Evolutionary conservation across 2,329 filamentous ascomycete genomes (phyloP), one percentile per base, ranked within the genome.

Genomic region (Trichophyton rubrum): DNA sequence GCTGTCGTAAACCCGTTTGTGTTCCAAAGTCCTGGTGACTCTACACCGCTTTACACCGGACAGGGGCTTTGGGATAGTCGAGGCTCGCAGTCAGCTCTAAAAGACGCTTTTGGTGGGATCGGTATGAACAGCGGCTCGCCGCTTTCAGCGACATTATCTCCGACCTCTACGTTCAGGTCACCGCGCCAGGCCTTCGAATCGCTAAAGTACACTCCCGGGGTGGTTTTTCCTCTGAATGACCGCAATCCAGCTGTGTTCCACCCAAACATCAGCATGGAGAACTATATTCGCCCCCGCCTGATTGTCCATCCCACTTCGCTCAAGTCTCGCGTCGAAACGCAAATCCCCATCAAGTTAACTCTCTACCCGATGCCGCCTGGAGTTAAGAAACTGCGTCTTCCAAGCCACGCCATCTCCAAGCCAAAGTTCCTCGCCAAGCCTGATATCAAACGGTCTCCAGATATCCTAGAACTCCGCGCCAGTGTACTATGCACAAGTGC

Each of bases 251-350:
- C 72, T 0, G 64, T 69, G 3, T 64, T 68, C 8, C 68, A 68
- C 61, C 66, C 60, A n/a, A 67, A 63, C 47, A 57, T 67, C 30
- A 67, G 69, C 30, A 66, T 69, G 56, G 71, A 74, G 27, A 67
- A 64, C 8, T 65, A 71, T 4, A 67, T 73, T 27, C 72, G 71
- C 40, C 76, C 77, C 22, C 67, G 73, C 58, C 72, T 89, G 43
- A 81, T 80, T 11, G 82, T 89, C 49, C 80, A 85, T 64, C 83
- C 85, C 3, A 88, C 84, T 2, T 86, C 86, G 3, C 71, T 83
- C 61, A 97, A 96, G 74, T 96, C 91, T 15, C 85, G 93, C 22
- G 93, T 97, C 17, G 93, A 99, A 76, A 97, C 93, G 0, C 93
- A 97, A 71, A 96, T 97, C 66, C 89, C 88, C 7, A 89, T 96